Evolutionary conservation across 2,329 filamentous ascomycete genomes (phyloP), one percentile per base, ranked within the genome.

Genomic region (Grosmannia huntii): DNA sequence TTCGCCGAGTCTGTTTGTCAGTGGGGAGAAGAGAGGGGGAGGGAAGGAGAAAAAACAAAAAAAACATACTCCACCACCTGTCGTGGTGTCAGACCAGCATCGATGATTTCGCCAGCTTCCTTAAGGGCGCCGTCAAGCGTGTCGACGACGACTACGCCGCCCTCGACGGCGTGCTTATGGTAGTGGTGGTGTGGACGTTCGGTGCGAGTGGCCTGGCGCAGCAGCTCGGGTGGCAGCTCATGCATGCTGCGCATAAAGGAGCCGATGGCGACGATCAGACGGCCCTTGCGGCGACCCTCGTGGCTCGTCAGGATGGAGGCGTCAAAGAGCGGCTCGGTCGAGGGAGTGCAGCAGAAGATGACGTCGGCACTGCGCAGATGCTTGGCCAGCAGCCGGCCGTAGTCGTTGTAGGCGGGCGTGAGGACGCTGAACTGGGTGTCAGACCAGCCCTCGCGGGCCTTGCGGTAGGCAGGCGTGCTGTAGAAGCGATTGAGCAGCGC

Each of bases 311-410:
- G 76, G 61, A 88, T 84, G 12, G 78, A 69, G 11, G 75, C 76
- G 56, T 91, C 87, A 67, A 96, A 97, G 1, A 96, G 74, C 1
- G 88, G 87, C 38, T 80, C 75, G 0, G 77, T 80, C 1, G 84
- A 86, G 0, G 91, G 89, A 1, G 90, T 96, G 63, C 89, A 95
- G 72, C 89, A 92, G 72, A 95, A 94, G 44, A 97, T 87, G 11
- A 88, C 86, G 65, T 94, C 89, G 0, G 88, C 82, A 10, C 81
- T 81, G 44, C 83, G 75, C 55, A 96, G 76, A 55, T 89, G 82
- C 44, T 86, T 81, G 65, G 86, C 85, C 41, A 90, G 71, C 23
- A 94, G 73, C 1, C 89, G 71, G 9, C 75, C 70, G 65, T 78
- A 84, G 65, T 84, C 91, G 58, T 80, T 82, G 63, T 92, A 92